Percentiles rank a stretch among this genome's conserved stretches.
Conservation (phyloP, 2,329 filamentous ascomycete genomes). For the Scedosporium aurantiacum region DNA sequence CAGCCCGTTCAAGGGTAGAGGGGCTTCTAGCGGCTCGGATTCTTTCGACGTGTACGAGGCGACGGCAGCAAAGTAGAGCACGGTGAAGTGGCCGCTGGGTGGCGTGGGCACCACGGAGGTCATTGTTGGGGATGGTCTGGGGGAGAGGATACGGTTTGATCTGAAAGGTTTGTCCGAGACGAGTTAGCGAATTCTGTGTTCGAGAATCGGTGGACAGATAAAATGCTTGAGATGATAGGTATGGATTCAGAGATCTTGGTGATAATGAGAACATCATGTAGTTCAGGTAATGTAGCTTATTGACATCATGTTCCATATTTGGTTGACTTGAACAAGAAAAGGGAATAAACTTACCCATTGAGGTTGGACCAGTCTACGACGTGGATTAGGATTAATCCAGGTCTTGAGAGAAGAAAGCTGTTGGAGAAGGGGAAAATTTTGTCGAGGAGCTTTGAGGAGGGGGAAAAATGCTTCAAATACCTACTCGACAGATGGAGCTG, state of each 20-base stretch:
- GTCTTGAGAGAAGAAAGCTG: neutral
- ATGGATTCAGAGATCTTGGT: constrained; percentile 58
- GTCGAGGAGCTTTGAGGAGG: neutral
- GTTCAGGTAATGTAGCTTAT: constrained; percentile 49
- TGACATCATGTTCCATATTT: constrained; percentile 36
- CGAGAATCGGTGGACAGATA: constrained; percentile 2
- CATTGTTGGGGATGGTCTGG: constrained; percentile 16
- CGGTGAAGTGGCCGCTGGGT: constrained; percentile 50
- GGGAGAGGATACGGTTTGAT: neutral
- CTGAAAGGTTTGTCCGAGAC: neutral
- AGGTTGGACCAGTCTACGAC: neutral
- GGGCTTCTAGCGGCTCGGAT: constrained; percentile 54
- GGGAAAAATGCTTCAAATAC: neutral
- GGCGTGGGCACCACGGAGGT: constrained; percentile 28
- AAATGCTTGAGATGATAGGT: constrained; percentile 17
- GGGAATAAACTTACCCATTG: constrained; percentile 22
- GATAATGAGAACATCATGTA: constrained; percentile 49
- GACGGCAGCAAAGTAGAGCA: constrained; percentile 75
- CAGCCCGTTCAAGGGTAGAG: constrained; percentile 49
- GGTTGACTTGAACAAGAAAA: neutral
- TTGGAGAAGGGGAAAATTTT: neutral
- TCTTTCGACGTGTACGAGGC: constrained; percentile 59
- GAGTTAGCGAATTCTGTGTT: constrained; percentile 12
- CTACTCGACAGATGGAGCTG: neutral
- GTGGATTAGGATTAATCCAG: neutral